Percentiles rank a stretch among this genome's conserved stretches.
Evolutionary conservation across 352 stramenopile genomes (phyloP).

Genomic region (Phytophthora hybrid): DNA sequence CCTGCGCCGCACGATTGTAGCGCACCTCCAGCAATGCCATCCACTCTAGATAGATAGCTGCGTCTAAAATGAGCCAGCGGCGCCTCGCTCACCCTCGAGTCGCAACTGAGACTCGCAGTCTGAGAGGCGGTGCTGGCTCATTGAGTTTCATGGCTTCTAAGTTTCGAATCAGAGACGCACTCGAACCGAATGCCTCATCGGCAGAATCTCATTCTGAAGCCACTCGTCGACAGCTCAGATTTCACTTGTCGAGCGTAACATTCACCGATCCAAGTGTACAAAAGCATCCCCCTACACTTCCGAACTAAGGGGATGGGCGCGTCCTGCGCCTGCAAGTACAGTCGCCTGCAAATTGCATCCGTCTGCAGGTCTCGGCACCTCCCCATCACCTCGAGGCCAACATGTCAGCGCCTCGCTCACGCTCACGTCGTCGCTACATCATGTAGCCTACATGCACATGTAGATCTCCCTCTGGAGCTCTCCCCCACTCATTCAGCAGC

Average conservation of each 20-base stretch:
- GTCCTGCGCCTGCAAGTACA: neutral
- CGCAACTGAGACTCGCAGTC: too few relatives aligned
- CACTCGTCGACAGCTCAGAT: neutral
- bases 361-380: constrained; percentile 4
- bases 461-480: neutral
- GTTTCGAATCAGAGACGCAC: neutral
- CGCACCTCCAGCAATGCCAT: neutral
- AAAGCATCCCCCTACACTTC: neutral
- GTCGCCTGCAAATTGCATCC: neutral
- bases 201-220: neutral
- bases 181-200: constrained; percentile 6
- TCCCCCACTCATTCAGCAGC: neutral
- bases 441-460: neutral
- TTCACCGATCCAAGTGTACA: too few relatives aligned
- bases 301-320: constrained; percentile 4
- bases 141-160: too few relatives aligned
- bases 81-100: neutral
- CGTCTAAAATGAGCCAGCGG: neutral
- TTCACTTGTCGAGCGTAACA: constrained; percentile 2
- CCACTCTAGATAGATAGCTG: too few relatives aligned
- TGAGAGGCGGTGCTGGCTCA: neutral
- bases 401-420: constrained; percentile 14
- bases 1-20: neutral
- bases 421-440: neutral
- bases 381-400: constrained; percentile 8